Base-by-base conservation (phyloP, 495 filamentous ascomycete genomes). In the Penicillium antarcticum region DNA sequence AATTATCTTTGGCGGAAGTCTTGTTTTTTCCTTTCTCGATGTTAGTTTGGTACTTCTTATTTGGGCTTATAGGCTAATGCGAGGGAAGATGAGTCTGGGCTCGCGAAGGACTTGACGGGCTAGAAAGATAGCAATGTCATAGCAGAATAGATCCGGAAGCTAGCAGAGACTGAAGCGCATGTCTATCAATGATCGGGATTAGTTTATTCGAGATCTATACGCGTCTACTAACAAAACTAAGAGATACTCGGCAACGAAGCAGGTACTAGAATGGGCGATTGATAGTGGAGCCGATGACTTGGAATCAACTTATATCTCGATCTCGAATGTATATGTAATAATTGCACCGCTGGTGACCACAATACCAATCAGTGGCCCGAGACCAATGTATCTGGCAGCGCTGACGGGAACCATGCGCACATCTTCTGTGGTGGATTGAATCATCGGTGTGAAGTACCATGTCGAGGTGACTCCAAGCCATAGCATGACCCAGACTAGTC, bases 1-100 rank as follows among this genome's bases (percentile, higher is more conserved):
- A 0, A 58, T 88, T 3, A 77, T 88, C 2, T 89, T 90, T 73
- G 86, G 87, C 0, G 86, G 86, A n/a, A n/a, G n/a, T n/a, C n/a
- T n/a, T n/a, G n/a, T n/a, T n/a, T n/a, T n/a, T n/a, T n/a, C n/a
- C n/a, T n/a, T n/a, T n/a, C n/a, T n/a, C n/a, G n/a, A n/a, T n/a
- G n/a, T n/a, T n/a, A n/a, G n/a, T n/a, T n/a, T n/a, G n/a, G n/a
- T n/a, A n/a, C n/a, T n/a, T n/a, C n/a, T n/a, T n/a, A n/a, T n/a
- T n/a, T n/a, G n/a, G n/a, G n/a, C n/a, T n/a, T n/a, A n/a, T n/a
- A n/a, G n/a, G n/a, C n/a, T n/a, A n/a, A n/a, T n/a, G n/a, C n/a
- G n/a, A n/a, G n/a, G n/a, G n/a, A n/a, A n/a, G n/a, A n/a, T n/a
- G n/a, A n/a, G n/a, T n/a, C n/a, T n/a, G n/a, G n/a, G n/a, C n/a